These are phyloP conservation scores for Fusarium nelsonii DNA, from an alignment of 2,329 filamentous ascomycete species.

Conservation along the genomic window DNA sequence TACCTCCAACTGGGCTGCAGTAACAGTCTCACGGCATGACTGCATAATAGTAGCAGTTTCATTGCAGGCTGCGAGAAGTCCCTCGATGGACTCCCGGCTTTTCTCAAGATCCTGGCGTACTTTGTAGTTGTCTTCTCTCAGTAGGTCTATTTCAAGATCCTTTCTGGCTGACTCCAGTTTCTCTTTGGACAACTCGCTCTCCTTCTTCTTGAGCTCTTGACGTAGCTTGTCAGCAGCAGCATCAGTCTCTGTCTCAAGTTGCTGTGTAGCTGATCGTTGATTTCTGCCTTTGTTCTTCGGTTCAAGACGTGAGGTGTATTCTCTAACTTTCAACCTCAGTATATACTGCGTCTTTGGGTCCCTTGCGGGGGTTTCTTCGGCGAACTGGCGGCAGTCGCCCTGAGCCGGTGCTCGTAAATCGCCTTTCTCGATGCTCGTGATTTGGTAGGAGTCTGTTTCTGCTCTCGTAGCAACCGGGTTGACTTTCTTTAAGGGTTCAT, in stretches of 20 bases:
- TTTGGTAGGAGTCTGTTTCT: background rate
- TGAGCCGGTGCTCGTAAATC: background rate
- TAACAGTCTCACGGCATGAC: background rate
- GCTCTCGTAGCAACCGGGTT: background rate
- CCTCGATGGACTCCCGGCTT: background rate
- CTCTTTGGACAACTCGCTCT: background rate
- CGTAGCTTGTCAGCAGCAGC: background rate
- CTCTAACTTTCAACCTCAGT: background rate
- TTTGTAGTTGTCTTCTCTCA: background rate
- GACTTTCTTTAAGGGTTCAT: background rate
- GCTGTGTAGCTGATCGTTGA: background rate
- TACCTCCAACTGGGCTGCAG: background rate
- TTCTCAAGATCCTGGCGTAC: accelerated
- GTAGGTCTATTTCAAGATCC: background rate
- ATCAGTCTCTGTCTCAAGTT: background rate
- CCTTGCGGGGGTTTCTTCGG: background rate
- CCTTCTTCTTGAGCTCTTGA: background rate
- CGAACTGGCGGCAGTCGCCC: no score
- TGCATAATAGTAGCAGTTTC: background rate
- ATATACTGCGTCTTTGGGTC: background rate
- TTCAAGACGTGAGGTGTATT: no score
- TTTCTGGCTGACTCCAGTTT: background rate
- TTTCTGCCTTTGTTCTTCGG: no score
- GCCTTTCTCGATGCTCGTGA: background rate
- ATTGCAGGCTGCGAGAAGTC: background rate